Evolutionary conservation across 352 stramenopile genomes (phyloP).

Genomic region (Globisporangium megalacanthum): DNA sequence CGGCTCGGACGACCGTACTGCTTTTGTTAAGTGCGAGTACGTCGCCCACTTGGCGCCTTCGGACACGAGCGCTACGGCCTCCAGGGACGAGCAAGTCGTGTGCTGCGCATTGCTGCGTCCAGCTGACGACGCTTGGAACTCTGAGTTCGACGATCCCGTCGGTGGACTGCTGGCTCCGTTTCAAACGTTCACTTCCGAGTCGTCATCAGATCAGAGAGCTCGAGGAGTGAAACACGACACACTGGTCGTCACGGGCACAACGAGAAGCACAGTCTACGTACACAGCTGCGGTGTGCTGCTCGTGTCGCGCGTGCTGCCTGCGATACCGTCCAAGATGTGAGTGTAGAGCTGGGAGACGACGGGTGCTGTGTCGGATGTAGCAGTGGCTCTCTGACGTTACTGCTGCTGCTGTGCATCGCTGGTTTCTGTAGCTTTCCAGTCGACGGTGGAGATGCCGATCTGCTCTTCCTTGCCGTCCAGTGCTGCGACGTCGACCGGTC

Average conservation of each 20-base stretch:
- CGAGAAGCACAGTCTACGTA: conserved; percentile 38
- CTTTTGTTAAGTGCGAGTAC: conserved; percentile 6
- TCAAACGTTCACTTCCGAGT: neutral
- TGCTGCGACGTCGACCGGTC: conserved; percentile 39
- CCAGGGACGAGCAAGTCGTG: conserved; percentile 6
- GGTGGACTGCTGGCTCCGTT: neutral
- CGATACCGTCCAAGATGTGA: conserved; percentile 36
- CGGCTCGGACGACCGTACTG: neutral
- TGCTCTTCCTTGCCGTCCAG: conserved; percentile 25
- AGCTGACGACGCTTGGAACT: neutral
- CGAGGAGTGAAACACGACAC: conserved; percentile 17
- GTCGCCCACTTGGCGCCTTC: neutral
- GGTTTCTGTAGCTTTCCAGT: conserved; percentile 18
- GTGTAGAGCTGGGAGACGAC: neutral
- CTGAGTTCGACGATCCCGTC: neutral
- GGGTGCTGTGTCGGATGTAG: neutral
- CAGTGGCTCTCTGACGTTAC: neutral
- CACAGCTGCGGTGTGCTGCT: conserved; percentile 38
- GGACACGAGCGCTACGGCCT: neutral
- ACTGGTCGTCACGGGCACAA: conserved; percentile 40
- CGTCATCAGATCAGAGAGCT: neutral
- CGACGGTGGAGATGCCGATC: neutral
- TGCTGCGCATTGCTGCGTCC: conserved; percentile 6
- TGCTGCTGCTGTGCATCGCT: neutral
- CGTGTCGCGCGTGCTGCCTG: conserved; percentile 36